Evolutionary conservation across 1,284 basidiomycete species (phyloP), one percentile per base, ranked within the genome.

Genomic region (Apiotrichum mycotoxinovorans): DNA sequence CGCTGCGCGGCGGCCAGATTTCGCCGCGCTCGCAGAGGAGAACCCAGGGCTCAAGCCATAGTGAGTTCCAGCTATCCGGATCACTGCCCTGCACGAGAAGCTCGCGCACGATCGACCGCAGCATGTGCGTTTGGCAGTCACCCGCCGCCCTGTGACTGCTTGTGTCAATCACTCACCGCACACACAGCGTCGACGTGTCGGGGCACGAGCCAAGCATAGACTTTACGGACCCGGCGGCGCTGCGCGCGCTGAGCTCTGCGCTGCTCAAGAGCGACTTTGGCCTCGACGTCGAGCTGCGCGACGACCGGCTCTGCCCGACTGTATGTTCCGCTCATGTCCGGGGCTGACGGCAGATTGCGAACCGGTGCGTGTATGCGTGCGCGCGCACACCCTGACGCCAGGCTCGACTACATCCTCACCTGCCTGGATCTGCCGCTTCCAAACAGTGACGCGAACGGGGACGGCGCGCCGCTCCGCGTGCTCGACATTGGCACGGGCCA

Each of bases 401-500:
- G 90, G 60, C 73, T 93, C 47, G 91, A 94, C 72, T 93, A 88
- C 66, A 71, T 87, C 23, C 76, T 85, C 20, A 81, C 88, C 84
- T 79, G 92, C 7, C 84, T 91, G 67, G 87, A 90, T 58, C 51
- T 52, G 2, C 51, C 46, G 27, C 22, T 37, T 52, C 33, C 38
- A 38, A 18, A 30, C n/a, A n/a, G n/a, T n/a, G n/a, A n/a, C n/a
- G n/a, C n/a, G n/a, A n/a, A n/a, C n/a, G n/a, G n/a, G n/a, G n/a
- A n/a, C n/a, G n/a, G n/a, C 54, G 11, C 54, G 42, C 56, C 47
- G 0, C 52, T 79, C 0, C 63, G 68, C 25, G 78, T 78, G 2
- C 68, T 83, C n/a, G 81, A 83, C 59, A 76, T 82, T 41, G 94
- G 94, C 18, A 95, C 91, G 10, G 94, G 94, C 0, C 86, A 92